Evolutionary conservation across 2,329 filamentous ascomycete species (phyloP).

Genomic region (Penicillium sp.): DNA sequence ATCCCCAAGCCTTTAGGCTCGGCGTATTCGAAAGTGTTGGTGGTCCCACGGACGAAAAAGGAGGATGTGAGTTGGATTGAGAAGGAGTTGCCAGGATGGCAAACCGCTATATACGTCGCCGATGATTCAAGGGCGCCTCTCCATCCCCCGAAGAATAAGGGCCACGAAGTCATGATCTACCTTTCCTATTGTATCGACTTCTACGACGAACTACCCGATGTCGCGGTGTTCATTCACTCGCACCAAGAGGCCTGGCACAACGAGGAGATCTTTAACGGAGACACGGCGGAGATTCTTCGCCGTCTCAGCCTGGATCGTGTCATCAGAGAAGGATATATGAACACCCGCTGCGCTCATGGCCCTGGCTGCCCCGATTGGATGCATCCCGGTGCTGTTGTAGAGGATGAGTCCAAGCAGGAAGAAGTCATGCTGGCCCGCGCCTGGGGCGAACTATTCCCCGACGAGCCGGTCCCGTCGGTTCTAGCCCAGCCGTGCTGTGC

Average conservation of each 20-base stretch:
- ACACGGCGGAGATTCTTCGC: slow-evolving; percentile 51
- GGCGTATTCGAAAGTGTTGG: slow-evolving; percentile 54
- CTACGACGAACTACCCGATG: slow-evolving; percentile 58
- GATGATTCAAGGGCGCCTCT: slow-evolving; percentile 51
- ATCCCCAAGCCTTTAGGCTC: slow-evolving; percentile 45
- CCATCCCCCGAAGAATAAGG: slow-evolving; percentile 58
- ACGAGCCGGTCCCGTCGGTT: slow-evolving; percentile 45
- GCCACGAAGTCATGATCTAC: slow-evolving; percentile 62
- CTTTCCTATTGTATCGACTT: slow-evolving; percentile 63
- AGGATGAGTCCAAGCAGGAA: slow-evolving; percentile 47
- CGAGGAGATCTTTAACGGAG: slow-evolving; percentile 52
- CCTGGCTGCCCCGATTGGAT: slow-evolving; percentile 61
- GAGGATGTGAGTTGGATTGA: slow-evolving; percentile 58
- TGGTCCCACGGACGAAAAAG: slow-evolving; percentile 52
- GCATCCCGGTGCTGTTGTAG: slow-evolving; percentile 44
- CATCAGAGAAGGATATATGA: slow-evolving; percentile 56
- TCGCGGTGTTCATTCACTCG: slow-evolving; percentile 60
- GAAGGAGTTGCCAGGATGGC: slow-evolving; percentile 49
- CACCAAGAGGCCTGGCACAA: slow-evolving; percentile 60
- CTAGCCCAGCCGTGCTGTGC: slow-evolving; percentile 63
- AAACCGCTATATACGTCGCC: slow-evolving; percentile 51
- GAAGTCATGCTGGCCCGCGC: slow-evolving; percentile 46
- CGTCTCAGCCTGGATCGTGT: slow-evolving; percentile 54
- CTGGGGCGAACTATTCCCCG: slow-evolving; percentile 50
- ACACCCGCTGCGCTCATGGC: slow-evolving; percentile 57